phyloP scores from a whole-genome alignment of 805 yeast species.

The Saturnispora silvae region DNA sequence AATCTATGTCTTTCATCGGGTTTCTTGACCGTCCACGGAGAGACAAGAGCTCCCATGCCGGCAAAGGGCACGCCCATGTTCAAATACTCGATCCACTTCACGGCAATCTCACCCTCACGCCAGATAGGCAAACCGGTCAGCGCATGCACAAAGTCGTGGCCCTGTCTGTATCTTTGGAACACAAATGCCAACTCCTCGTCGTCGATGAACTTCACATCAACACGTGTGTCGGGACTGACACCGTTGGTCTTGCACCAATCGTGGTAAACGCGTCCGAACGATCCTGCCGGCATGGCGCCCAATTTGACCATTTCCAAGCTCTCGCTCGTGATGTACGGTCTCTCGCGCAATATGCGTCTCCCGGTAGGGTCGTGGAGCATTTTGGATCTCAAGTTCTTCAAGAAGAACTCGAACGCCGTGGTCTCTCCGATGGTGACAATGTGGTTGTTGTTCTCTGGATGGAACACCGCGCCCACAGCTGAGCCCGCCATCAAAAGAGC shows the following conservation, averaged over 20 bases:
- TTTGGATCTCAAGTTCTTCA: conserved; percentile 48
- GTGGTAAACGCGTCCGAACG: conserved; percentile 73
- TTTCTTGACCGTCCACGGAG: conserved; percentile 63
- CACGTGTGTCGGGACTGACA: conserved; percentile 89
- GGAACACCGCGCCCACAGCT: conserved; percentile 65
- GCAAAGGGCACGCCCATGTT: conserved; percentile 94
- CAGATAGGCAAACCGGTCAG: conserved; percentile 82
- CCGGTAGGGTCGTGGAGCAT: conserved; percentile 77
- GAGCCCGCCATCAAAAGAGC: conserved; percentile 56
- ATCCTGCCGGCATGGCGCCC: conserved; percentile 47
- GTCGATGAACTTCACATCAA: conserved; percentile 76
- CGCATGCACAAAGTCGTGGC: conserved; percentile 95
- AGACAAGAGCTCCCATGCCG: conserved; percentile 82
- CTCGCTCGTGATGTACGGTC: conserved; percentile 73
- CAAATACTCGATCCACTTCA: conserved; percentile 84
- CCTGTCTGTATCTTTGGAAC: conserved; percentile 89
- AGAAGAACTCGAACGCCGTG: conserved; percentile 64
- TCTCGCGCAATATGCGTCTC: conserved; percentile 61
- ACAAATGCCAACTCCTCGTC: conserved; percentile 87
- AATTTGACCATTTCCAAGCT: conserved; percentile 56
- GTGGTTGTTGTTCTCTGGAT: conserved; percentile 66
- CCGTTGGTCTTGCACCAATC: conserved; percentile 80
- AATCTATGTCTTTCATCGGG: conserved; percentile 53
- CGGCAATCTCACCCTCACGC: conserved; percentile 93
- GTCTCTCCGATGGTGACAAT: conserved; percentile 85